phyloP scores from a whole-genome alignment of 352 stramenopile species.

The Blastocystis sp. region DNA sequence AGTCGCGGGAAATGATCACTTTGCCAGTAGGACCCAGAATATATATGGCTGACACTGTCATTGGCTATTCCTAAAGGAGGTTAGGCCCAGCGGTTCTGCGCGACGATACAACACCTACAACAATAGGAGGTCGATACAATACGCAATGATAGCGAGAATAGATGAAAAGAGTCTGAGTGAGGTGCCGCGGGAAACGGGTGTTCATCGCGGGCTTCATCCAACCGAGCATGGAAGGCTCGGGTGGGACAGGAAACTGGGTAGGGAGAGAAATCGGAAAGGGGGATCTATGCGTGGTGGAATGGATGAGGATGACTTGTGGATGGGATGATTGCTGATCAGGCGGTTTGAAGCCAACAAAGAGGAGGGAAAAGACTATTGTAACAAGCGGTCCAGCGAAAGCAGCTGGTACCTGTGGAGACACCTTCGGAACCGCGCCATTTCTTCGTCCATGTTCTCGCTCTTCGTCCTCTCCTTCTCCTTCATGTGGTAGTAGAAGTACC shows the following conservation, averaged over 20 bases:
- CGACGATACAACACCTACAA: neutral
- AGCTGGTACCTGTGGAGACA: neutral
- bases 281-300: too few species aligned
- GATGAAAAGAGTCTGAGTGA: neutral
- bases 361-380: slow-evolving; percentile 12
- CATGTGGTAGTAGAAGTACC: slow-evolving; percentile 23
- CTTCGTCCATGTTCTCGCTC: neutral
- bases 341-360: neutral
- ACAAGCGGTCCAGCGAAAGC: neutral
- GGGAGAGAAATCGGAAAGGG: too few species aligned
- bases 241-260: too few species aligned
- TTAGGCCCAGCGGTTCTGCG: neutral
- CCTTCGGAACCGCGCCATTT: slow-evolving; percentile 3
- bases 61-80: slow-evolving; percentile 29
- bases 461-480: neutral
- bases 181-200: neutral
- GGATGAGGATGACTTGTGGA: too few species aligned
- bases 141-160: neutral
- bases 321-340: neutral
- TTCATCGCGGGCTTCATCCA: too few species aligned
- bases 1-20: slow-evolving; percentile 98
- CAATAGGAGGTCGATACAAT: neutral
- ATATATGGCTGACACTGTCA: slow-evolving; percentile 89
- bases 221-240: too few species aligned
- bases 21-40: slow-evolving; percentile 98